phyloP scores from a whole-genome alignment of 768 basidiomycete genomes.

The Candolleomyces aberdarensis region DNA sequence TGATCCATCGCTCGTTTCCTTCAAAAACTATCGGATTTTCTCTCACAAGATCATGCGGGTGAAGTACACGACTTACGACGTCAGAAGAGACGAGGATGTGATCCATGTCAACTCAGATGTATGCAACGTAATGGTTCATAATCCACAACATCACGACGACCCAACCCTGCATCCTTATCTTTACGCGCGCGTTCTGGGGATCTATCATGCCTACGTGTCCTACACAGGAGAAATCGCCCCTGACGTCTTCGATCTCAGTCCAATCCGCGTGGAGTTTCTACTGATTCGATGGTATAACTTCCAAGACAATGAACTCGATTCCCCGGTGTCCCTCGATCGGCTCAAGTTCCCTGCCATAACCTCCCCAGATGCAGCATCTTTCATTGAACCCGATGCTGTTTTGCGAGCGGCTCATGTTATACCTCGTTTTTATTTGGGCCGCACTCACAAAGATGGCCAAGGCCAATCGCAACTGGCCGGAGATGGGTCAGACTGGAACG shows the following conservation, averaged over 20 bases:
- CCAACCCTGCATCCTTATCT: conserved; percentile 14
- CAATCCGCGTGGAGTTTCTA: background rate
- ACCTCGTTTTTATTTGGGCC: background rate
- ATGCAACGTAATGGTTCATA: conserved; percentile 1
- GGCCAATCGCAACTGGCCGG: background rate
- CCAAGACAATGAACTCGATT: background rate
- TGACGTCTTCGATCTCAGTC: background rate
- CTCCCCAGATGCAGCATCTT: background rate
- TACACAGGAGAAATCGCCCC: conserved; percentile 10
- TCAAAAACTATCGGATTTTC: background rate
- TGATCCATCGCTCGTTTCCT: background rate
- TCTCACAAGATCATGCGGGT: background rate
- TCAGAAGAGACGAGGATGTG: background rate
- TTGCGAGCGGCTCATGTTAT: background rate
- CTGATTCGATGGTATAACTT: background rate
- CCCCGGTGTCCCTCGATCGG: background rate
- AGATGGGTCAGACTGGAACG: background rate
- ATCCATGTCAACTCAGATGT: background rate
- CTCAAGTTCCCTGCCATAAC: background rate
- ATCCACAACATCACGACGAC: background rate
- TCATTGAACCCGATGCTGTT: background rate
- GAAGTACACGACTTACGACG: conserved; percentile 1
- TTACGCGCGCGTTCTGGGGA: conserved; percentile 19
- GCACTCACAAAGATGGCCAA: background rate
- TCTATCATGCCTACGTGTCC: conserved; percentile 17